Base-by-base conservation (phyloP, 1,139 yeast species). In the Pichia sp. region DNA sequence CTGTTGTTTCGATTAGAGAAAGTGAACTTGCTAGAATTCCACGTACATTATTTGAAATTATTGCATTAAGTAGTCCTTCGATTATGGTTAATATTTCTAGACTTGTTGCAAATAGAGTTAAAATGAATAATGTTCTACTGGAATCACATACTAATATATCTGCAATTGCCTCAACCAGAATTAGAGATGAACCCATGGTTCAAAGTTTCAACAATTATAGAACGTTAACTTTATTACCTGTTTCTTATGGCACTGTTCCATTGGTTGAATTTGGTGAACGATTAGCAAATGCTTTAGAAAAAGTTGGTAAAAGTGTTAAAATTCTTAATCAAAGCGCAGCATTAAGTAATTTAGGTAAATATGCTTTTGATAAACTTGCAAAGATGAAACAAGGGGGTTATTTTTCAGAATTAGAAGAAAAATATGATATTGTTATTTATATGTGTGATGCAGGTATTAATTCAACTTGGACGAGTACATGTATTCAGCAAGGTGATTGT, bases 401-500 rank as follows among this genome's bases (percentile, higher is more conserved):
- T 55, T 82, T 91, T 55, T 86, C 96, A 0, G 94, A 88, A 50
- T 69, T 91, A 43, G 98, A 91, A 66, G 97, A 89, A 55, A 76
- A 78, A 49, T 86, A 80, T 58, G 87, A 89, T 53, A 83, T 89
- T 3, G 83, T 91, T 6, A 77, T 91, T 4, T 91, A 91, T 56
- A 78, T 91, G 19, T 91, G 94, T 29, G 97, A 91, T 55, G 80
- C 96, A 0, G 73, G 85, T 1, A 77, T 84, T 3, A 80, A 79
- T 50, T 85, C 96, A 0, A 74, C 80, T 25, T 91, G 98, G 98
- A 87, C 96, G 0, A 74, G 78, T 9, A 86, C 96, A 0, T 91
- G 98, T 61, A 83, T 91, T 37, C 78, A 93, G 6, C 97, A 89
- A 61, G 97, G 96, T 11, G 98, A 91, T 61, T 89, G 96, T 64